Percentiles rank a stretch among this genome's conserved stretches.
Evolutionary conservation across 768 basidiomycete species (phyloP).

Genomic region (Jaapia argillacea): DNA sequence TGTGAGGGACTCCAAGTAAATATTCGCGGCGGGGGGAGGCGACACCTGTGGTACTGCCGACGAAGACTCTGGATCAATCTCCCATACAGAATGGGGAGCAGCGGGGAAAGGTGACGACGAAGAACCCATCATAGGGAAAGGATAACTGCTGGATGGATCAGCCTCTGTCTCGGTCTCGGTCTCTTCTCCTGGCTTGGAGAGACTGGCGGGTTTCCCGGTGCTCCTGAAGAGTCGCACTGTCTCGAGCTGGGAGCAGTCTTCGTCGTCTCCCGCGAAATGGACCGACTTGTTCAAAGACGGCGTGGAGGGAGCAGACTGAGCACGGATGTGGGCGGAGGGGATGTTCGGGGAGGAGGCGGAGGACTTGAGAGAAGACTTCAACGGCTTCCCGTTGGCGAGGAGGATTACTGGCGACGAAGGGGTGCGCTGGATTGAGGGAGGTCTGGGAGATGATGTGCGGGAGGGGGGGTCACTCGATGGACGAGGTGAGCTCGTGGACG

Average conservation of each 20-base stretch:
- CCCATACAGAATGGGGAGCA: constrained; percentile 26
- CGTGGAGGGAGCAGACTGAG: constrained; percentile 54
- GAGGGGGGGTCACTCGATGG: constrained; percentile 9
- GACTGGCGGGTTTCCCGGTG: constrained; percentile 60
- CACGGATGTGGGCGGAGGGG: constrained; percentile 24
- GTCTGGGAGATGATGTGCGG: constrained; percentile 14
- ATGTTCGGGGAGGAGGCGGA: constrained; percentile 41
- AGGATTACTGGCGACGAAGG: constrained; percentile 36
- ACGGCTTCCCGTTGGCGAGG: constrained; percentile 71
- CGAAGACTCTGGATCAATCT: constrained; percentile 13
- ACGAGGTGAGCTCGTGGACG: constrained; percentile 21
- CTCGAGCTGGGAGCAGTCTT: constrained; percentile 31
- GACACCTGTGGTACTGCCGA: constrained; percentile 22
- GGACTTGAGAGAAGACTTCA: constrained; percentile 77
- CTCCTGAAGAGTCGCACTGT: constrained; percentile 54
- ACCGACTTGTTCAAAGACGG: constrained; percentile 66
- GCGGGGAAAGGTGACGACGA: constrained; percentile 13
- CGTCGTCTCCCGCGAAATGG: constrained; percentile 63
- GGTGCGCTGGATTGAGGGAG: constrained; percentile 19
- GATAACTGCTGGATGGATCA: constrained; percentile 15
- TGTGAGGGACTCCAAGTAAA: constrained; percentile 27
- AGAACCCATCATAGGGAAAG: constrained; percentile 11
- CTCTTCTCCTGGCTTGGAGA: constrained; percentile 36
- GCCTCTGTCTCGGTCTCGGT: constrained; percentile 31
- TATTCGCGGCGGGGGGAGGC: constrained; percentile 21